phyloP scores from a whole-genome alignment of 2,329 filamentous ascomycete genomes.

The Emydomyces testavorans region DNA sequence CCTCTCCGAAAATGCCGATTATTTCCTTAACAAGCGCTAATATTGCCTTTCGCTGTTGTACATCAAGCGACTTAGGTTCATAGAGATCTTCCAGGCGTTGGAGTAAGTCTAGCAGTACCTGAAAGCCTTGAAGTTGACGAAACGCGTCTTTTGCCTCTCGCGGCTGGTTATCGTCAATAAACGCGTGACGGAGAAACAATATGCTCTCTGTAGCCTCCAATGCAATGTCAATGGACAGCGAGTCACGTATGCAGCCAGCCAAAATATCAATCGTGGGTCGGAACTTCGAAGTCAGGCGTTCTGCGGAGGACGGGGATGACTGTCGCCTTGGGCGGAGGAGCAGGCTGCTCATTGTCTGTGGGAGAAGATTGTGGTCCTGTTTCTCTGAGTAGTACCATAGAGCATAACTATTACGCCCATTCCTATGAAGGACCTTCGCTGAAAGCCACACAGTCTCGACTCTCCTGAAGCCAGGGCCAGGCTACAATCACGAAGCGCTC shows the following conservation, averaged over 20 bases:
- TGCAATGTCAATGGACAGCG: conserved; percentile 26
- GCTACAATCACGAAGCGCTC: not conserved
- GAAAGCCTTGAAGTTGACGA: conserved; percentile 67
- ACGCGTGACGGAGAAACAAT: conserved; percentile 54
- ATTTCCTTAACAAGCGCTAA: conserved; percentile 52
- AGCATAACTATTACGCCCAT: no score
- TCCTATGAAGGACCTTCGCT: no score
- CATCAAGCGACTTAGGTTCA: conserved; percentile 48
- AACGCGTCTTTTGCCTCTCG: conserved; percentile 64
- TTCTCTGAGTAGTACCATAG: no score
- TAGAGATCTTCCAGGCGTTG: conserved; percentile 65
- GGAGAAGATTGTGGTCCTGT: not conserved
- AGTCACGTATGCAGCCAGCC: conserved; percentile 23
- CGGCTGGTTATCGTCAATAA: conserved; percentile 43
- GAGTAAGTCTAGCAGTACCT: conserved; percentile 57
- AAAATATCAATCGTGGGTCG: conserved; percentile 30
- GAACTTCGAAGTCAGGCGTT: conserved; percentile 30
- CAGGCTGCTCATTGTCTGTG: conserved; percentile 14
- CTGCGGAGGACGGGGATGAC: conserved; percentile 20
- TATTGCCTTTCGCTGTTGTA: conserved; percentile 53
- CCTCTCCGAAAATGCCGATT: conserved; percentile 56
- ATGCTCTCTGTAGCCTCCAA: conserved; percentile 45
- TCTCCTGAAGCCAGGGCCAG: no score
- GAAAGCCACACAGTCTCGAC: no score
- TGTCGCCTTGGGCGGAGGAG: conserved; percentile 12